These are phyloP conservation scores for Ceratobasidium sp. DNA, from an alignment of 1,284 basidiomycete species.

Conservation along the genomic window DNA sequence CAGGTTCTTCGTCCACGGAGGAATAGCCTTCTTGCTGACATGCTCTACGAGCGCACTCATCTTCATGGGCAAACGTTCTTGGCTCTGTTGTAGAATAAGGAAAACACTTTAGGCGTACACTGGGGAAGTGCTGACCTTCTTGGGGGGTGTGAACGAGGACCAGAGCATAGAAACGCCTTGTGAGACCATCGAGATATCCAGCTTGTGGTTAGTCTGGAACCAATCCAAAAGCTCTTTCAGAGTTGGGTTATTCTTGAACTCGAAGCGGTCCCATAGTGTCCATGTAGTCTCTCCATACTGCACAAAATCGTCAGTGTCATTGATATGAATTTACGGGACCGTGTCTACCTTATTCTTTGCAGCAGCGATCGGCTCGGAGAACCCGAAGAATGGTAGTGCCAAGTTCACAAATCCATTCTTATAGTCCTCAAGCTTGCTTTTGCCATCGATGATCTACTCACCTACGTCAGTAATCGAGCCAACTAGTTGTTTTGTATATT, in stretches of 20 bases:
- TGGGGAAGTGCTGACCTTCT: slow-evolving; percentile 68
- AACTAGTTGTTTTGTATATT: slow-evolving; percentile 39
- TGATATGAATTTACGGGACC: neutral
- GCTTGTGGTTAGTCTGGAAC: slow-evolving; percentile 85
- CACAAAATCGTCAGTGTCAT: neutral
- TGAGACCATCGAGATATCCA: slow-evolving; percentile 95
- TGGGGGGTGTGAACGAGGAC: slow-evolving; percentile 90
- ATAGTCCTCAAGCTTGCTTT: slow-evolving; percentile 91
- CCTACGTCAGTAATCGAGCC: slow-evolving; percentile 22
- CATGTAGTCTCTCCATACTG: slow-evolving; percentile 85
- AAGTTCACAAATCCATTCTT: slow-evolving; percentile 99
- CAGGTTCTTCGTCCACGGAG: slow-evolving; percentile 79
- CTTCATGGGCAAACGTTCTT: slow-evolving; percentile 86
- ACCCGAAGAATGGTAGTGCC: slow-evolving; percentile 98
- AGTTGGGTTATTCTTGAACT: slow-evolving; percentile 89
- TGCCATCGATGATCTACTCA: slow-evolving; percentile 88
- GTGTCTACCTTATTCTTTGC: slow-evolving; percentile 71
- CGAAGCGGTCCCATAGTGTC: slow-evolving; percentile 99
- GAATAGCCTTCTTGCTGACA: slow-evolving; percentile 92
- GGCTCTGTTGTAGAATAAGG: slow-evolving; percentile 60
- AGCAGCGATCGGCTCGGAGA: slow-evolving; percentile 97
- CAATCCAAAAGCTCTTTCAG: slow-evolving; percentile 85
- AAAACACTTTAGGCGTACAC: slow-evolving; percentile 4
- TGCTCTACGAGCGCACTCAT: slow-evolving; percentile 92
- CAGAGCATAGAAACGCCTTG: slow-evolving; percentile 98